A percentile compares a stretch with the other conserved stretches of the same genome.
These are phyloP conservation scores for Phytophthora niederhauseri DNA, from an alignment of 352 stramenopile species.

Conservation along the genomic window DNA sequence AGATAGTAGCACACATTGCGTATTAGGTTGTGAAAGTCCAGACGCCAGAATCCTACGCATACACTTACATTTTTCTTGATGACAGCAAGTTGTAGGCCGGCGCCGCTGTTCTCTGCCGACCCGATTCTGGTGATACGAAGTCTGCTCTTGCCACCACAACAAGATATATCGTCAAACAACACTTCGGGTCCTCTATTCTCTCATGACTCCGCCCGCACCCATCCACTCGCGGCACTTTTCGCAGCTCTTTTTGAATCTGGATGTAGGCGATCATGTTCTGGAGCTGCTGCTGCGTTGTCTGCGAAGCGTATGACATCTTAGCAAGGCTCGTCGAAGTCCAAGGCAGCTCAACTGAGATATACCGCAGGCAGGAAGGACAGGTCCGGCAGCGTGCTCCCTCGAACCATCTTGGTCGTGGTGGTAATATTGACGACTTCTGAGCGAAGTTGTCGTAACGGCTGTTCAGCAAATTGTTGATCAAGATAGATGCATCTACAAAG, in stretches of 20 bases:
- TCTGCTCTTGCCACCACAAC: conserved; percentile 10
- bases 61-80: conserved; percentile 45
- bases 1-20: neutral
- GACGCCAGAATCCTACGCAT: neutral
- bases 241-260: conserved; percentile 51
- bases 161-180: conserved; percentile 15
- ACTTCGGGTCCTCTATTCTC: neutral
- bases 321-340: neutral
- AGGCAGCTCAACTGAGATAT: neutral
- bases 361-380: conserved; percentile 33
- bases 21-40: neutral
- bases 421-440: conserved; percentile 11
- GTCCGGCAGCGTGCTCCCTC: conserved; percentile 20
- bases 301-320: neutral
- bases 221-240: conserved; percentile 61
- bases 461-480: neutral
- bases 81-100: conserved; percentile 43
- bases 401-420: conserved; percentile 9
- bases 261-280: conserved; percentile 63
- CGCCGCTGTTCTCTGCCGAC: conserved; percentile 22
- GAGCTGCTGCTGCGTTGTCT: conserved; percentile 66
- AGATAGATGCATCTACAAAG: too few relatives aligned
- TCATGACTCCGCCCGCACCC: conserved; percentile 43
- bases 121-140: conserved; percentile 41
- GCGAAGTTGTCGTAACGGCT: conserved; percentile 22